Evolutionary conservation across 805 yeast genomes (phyloP), one percentile per base, ranked within the genome.

Genomic region (Jamesozyma piceae): DNA sequence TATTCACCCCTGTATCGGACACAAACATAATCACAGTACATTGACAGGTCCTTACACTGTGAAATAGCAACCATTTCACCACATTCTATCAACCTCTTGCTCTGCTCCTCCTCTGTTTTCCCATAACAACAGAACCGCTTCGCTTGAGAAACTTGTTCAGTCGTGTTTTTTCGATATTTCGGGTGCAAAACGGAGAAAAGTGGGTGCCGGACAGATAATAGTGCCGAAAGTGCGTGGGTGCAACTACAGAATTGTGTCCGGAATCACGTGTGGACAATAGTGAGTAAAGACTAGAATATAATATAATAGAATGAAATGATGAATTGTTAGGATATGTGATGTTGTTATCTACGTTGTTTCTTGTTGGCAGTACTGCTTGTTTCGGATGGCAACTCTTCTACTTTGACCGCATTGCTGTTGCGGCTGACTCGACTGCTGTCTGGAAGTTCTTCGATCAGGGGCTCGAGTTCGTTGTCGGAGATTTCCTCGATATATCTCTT

Each of bases 401-500:
- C 28, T 11, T 24, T 24, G 28, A 24, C 11, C 10, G 10, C 11
- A 11, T 14, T 30, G 33, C 15, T 30, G 17, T 9, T 30, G 33
- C 8, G 5, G 33, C 22, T 15, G 22, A 6, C 22, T 4, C 14
- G 8, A 5, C 13, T 32, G 35, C 14, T 15, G 14, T 34, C 37
- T 19, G 37, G 26, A 5, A 34, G 27, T 21, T 34, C 37, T 21
- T 35, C 38, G 20, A 22, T 15, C 15, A 14, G 5, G 5, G 30
- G 29, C 5, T 18, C 35, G 5, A 14, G 5, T 18, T 32, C 35
- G 20, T n/a, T 11, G 18, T 39, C 37, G 18, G 42, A 24, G 2
- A 39, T 10, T 22, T 39, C 42, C 15, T 39, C 42, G 18, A 39
- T 35, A 28, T 34, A 19, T 24, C 38, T 15, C 37, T 39, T 39